Conservation (phyloP, 1,284 basidiomycete species). For the Volvariella volvacea region DNA sequence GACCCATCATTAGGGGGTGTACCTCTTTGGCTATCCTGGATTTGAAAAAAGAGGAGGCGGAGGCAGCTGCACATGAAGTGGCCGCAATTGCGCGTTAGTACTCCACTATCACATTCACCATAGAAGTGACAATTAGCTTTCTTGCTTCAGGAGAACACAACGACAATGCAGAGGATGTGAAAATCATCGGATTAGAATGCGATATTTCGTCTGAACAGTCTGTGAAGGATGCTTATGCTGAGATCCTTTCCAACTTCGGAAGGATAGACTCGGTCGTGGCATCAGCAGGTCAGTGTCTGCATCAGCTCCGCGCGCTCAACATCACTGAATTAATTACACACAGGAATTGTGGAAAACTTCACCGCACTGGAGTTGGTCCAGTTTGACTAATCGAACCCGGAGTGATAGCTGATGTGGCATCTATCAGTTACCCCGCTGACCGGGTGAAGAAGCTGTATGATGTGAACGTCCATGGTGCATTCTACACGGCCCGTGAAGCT, state of each 20-base stretch:
- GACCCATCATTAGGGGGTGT: slow-evolving; percentile 71
- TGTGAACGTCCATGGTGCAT: slow-evolving; percentile 91
- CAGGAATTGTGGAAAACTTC: slow-evolving; percentile 90
- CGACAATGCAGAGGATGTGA: slow-evolving; percentile 39
- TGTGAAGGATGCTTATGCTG: slow-evolving; percentile 68
- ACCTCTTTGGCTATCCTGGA: slow-evolving; percentile 81
- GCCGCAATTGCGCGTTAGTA: slow-evolving; percentile 32
- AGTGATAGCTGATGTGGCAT: slow-evolving; percentile 4
- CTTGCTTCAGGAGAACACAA: slow-evolving; percentile 42
- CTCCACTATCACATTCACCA: neutral
- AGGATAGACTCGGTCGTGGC: slow-evolving; percentile 83
- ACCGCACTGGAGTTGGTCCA: slow-evolving; percentile 72
- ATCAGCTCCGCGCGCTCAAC: slow-evolving; percentile 2
- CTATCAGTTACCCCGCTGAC: slow-evolving; percentile 71
- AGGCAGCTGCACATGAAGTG: slow-evolving; percentile 72
- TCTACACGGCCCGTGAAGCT: slow-evolving; percentile 92
- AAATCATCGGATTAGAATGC: slow-evolving; percentile 76
- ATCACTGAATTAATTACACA: slow-evolving; percentile 6
- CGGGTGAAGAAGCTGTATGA: slow-evolving; percentile 81
- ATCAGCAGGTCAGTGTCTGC: slow-evolving; percentile 63
- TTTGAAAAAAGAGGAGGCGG: slow-evolving; percentile 69
- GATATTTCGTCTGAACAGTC: slow-evolving; percentile 83
- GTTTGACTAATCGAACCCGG: neutral
- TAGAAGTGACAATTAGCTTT: slow-evolving; percentile 32
- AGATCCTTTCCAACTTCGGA: slow-evolving; percentile 72